Evolutionary conservation across 1,284 basidiomycete genomes (phyloP), one percentile per base, ranked within the genome.

Genomic region (Ceratobasidium sp.): DNA sequence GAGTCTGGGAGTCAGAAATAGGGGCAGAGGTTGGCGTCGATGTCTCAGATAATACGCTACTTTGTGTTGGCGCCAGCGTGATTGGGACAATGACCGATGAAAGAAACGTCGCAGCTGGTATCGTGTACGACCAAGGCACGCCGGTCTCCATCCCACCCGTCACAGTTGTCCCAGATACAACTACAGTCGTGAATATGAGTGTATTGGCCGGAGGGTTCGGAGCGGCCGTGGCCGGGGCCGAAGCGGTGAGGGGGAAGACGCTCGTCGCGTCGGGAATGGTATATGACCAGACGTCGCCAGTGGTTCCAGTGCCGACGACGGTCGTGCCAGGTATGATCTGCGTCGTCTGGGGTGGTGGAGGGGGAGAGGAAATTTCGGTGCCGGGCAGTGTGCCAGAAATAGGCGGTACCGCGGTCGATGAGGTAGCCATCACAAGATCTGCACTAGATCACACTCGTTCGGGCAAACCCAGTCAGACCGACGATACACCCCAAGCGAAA

Each of bases 241-340:
- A n/a, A n/a, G n/a, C n/a, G n/a, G 35, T 57, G 16, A 66, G n/a
- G 16, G 73, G 48, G 30, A 65, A 20, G 59, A 74, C 59, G 14
- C 20, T 55, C 23, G 73, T 65, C 33, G 35, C 30, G 5, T 57
- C 73, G 20, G 73, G 73, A 35, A 75, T 66, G 2, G 73, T 75
- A 20, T 75, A 75, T n/a, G 73, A 75, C 73, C 73, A 75, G n/a
- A 75, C 62, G 57, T 65, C 73, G 48, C 73, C 73, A 8, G 73
- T 66, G 8, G 62, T 23, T 2, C 73, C 73, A 7, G 73, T 57
- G 35, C 73, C 73, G 35, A 75, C 41, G 23, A 75, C 73, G 14
- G 73, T 75, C 16, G 73, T 75, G 35, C 73, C 73, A 46, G 60
- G 73, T 38, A 75, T 65, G 16, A 75, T 57, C 35, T 65, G 60